These are phyloP conservation scores for Coffea canephora DNA, from an alignment of 257 asterid species.

Conservation along the genomic window DNA sequence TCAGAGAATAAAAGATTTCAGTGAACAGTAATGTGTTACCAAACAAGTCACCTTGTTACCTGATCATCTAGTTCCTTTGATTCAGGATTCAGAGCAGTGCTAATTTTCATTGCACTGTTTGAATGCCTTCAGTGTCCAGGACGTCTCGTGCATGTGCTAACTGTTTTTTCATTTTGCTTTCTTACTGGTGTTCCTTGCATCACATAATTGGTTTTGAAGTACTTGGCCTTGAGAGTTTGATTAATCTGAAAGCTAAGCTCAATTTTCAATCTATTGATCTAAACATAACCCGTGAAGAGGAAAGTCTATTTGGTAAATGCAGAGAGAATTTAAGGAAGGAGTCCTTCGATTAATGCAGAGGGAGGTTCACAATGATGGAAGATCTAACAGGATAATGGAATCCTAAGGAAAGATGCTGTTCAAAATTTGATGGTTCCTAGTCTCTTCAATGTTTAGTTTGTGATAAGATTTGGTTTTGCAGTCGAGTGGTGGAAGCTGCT, in stretches of 20 bases:
- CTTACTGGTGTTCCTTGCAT: neutral
- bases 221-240: neutral
- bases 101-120: too few species aligned
- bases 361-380: neutral
- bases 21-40: too few species aligned
- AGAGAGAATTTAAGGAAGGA: neutral
- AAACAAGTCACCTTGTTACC: too few species aligned
- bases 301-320: neutral
- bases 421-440: neutral
- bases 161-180: neutral
- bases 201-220: neutral
- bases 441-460: neutral
- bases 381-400: neutral
- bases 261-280: neutral
- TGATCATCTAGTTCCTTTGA: too few species aligned
- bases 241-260: neutral
- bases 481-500: conserved; percentile 81
- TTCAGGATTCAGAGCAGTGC: too few species aligned
- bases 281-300: neutral
- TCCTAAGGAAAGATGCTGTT: neutral
- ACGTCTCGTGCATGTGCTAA: too few species aligned
- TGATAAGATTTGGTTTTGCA: conserved; percentile 29
- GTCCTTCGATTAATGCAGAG: neutral
- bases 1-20: too few species aligned
- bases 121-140: too few species aligned